Conservation (phyloP, 768 basidiomycete species). For the Albatrellus ellisii region DNA sequence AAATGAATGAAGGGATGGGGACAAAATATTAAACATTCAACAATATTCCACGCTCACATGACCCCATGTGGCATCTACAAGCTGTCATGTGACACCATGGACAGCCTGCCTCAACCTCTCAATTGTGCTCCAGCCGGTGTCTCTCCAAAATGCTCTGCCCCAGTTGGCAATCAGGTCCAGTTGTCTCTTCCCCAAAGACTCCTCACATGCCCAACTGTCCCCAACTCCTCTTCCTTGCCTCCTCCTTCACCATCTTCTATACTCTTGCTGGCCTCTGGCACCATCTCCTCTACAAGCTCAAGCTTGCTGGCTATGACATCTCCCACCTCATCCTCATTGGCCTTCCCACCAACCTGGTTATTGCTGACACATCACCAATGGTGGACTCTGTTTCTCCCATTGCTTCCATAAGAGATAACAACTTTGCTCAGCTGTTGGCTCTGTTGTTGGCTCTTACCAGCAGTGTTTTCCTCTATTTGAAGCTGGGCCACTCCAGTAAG, state of each 20-base stretch:
- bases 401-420: constrained; percentile 22
- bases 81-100: no score
- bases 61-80: no score
- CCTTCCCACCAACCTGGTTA: constrained; percentile 23
- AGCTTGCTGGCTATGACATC: constrained; percentile 42
- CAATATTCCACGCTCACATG: no score
- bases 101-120: no score
- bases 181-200: no score
- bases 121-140: no score
- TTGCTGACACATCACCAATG: constrained; percentile 6
- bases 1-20: no score
- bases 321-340: constrained; percentile 52
- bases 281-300: constrained; percentile 30
- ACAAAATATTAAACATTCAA: no score
- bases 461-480: constrained; percentile 38
- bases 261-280: constrained; percentile 33
- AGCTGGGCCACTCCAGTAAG: constrained; percentile 29
- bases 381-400: constrained; percentile 2
- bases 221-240: constrained; percentile 41
- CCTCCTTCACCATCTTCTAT: constrained; percentile 35
- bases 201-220: constrained; percentile 45
- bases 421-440: constrained; percentile 33
- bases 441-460: constrained; percentile 37
- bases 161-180: no score
- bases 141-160: no score